Evolutionary conservation across 371 early-diverging fungal genomes (phyloP).

Genomic region (Lichtheimia corymbifera): DNA sequence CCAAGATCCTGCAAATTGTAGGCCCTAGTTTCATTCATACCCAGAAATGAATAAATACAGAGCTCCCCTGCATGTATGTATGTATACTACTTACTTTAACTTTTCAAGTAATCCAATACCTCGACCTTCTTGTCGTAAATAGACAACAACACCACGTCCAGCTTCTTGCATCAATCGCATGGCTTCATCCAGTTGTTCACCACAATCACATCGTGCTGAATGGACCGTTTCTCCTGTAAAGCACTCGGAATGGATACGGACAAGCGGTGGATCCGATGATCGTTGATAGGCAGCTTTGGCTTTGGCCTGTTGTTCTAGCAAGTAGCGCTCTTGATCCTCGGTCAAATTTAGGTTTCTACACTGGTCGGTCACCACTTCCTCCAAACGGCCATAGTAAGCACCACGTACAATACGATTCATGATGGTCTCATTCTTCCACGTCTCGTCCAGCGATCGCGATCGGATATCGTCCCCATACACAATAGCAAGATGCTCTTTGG

Average conservation of each 20-base stretch:
- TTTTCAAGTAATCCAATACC: conserved; percentile 94
- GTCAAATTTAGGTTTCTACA: conserved; percentile 33
- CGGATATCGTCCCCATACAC: conserved; percentile 87
- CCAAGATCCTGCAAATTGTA: conserved; percentile 97
- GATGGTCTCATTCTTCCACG: conserved; percentile 72
- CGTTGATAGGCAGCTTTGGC: conserved; percentile 32
- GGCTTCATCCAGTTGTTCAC: conserved; percentile 90
- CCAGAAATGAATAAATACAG: neutral
- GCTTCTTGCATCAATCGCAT: conserved; percentile 86
- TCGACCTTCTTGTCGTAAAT: conserved; percentile 95
- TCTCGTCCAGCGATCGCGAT: conserved; percentile 66
- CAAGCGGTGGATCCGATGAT: conserved; percentile 62
- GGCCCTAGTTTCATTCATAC: conserved; percentile 60
- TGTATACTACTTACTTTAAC: conserved; percentile 63
- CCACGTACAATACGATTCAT: conserved; percentile 80
- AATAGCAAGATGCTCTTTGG: conserved; percentile 91
- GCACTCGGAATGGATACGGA: conserved; percentile 95
- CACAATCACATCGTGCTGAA: conserved; percentile 95
- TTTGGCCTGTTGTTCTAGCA: conserved; percentile 41
- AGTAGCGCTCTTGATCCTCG: conserved; percentile 34
- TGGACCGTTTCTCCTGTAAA: conserved; percentile 96
- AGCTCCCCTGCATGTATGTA: neutral
- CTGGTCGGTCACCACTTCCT: conserved; percentile 49
- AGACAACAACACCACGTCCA: conserved; percentile 88
- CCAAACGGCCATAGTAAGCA: conserved; percentile 68